Percentiles rank a stretch among this genome's conserved stretches.
Evolutionary conservation across 768 basidiomycete species (phyloP).

Genomic region (Leccinum uliginosum): DNA sequence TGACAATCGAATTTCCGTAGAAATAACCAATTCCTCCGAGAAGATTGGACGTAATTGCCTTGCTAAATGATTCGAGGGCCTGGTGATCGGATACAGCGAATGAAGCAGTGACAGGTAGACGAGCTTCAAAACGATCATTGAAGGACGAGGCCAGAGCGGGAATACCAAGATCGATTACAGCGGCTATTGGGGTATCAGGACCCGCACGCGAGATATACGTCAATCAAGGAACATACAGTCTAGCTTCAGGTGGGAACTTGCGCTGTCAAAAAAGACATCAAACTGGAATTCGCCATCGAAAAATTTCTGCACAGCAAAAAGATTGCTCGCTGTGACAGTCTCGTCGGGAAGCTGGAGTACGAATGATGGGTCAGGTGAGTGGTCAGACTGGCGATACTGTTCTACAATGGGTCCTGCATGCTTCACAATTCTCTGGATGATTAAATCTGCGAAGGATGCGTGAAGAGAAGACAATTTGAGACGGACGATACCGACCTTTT

Average conservation of each 20-base stretch:
- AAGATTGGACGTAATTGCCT: conserved; percentile 85
- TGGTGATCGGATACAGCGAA: conserved; percentile 44
- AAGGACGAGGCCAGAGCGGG: conserved; percentile 59
- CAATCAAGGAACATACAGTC: conserved; percentile 44
- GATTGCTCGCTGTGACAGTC: conserved; percentile 64
- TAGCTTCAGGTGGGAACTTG: conserved; percentile 58
- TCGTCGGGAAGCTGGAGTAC: conserved; percentile 75
- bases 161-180: conserved; percentile 65
- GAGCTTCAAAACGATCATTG: conserved; percentile 57
- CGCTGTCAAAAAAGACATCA: conserved; percentile 85
- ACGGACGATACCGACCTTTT: conserved; percentile 48
- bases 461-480: not conserved
- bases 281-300: conserved; percentile 86
- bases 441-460: conserved; percentile 43
- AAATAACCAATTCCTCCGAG: conserved; percentile 95
- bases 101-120: conserved; percentile 65
- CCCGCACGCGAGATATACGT: conserved; percentile 2
- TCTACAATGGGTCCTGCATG: conserved; percentile 51
- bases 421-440: conserved; percentile 57
- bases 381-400: conserved; percentile 45
- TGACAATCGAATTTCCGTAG: conserved; percentile 84
- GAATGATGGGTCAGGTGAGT: conserved; percentile 75
- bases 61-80: conserved; percentile 68
- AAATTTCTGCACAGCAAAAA: conserved; percentile 83
- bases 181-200: conserved; percentile 38